phyloP scores from a whole-genome alignment of 306 rosid genomes.

The Mucuna pruriens region DNA sequence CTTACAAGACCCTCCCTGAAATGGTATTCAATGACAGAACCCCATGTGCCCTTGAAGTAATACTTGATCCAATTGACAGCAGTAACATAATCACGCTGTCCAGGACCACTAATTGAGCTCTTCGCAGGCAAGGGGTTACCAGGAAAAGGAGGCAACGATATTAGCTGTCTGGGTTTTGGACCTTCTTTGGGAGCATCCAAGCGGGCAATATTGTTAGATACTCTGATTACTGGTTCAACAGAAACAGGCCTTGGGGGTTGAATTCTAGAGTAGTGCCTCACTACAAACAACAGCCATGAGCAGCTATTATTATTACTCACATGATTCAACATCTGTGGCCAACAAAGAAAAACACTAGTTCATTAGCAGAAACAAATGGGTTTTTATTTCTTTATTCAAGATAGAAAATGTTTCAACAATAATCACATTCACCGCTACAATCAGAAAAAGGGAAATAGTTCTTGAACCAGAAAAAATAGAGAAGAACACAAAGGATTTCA shows the following conservation, averaged over 20 bases:
- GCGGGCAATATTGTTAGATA: constrained; percentile 75
- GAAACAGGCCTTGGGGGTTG: constrained; percentile 65
- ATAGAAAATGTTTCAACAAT: not conserved
- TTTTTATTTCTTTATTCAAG: not conserved
- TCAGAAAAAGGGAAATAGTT: not conserved
- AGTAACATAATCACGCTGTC: constrained; percentile 54
- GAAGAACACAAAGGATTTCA: not conserved
- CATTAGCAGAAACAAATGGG: not conserved
- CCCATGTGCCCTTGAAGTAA: constrained; percentile 70
- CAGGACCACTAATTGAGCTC: constrained; percentile 41
- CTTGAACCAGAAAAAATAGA: not conserved
- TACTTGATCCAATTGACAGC: constrained; percentile 89
- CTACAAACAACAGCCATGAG: constrained; percentile 23
- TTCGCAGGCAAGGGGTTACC: constrained; percentile 62
- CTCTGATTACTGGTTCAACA: constrained; percentile 67
- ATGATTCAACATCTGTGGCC: constrained; percentile 35
- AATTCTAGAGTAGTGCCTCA: constrained; percentile 60
- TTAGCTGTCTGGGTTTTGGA: constrained; percentile 85
- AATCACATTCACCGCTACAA: not conserved
- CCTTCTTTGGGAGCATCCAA: constrained; percentile 73
- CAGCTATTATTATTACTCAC: constrained; percentile 29
- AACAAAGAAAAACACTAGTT: constrained; percentile 5
- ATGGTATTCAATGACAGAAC: constrained; percentile 70
- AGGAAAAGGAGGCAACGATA: constrained; percentile 87
- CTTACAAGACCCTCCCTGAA: constrained; percentile 92